Evolutionary conservation across 2,329 filamentous ascomycete species (phyloP), one percentile per base, ranked within the genome.

Genomic region (Verticillium tricorpus): DNA sequence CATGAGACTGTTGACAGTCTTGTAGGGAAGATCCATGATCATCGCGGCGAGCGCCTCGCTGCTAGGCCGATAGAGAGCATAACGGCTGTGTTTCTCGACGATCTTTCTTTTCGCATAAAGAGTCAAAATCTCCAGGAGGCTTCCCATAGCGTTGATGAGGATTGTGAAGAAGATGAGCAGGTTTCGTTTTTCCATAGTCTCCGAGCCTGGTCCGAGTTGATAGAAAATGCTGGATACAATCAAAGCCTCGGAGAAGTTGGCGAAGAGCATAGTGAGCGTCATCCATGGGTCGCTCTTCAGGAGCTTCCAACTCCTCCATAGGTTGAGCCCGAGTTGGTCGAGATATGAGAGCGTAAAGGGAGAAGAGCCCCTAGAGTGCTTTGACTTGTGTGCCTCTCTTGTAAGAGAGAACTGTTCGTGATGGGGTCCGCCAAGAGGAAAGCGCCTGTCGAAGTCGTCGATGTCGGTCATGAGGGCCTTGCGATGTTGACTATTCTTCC

Each of bases 141-240:
- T 71, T 1, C 70, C 65, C 3, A 85, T 76, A 12, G 82, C 82
- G 64, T 85, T 85, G 63, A 83, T 74, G 2, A 86, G 66, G 22
- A 85, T 73, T 1, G 80, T 79, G n/a, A 85, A 77, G 73, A 86
- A 86, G 0, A 85, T 69, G 3, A 81, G 72, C 1, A 78, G 76
- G 2, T 77, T 80, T 7, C 80, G 75, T 5, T 77, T 72, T 56
- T 77, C 78, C 63, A 85, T 82, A 7, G 76, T 78, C 2, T 69
- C 70, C 0, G 81, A 80, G 14, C 74, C 76, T 19, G 74, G 63
- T 0, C 76, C 73, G 0, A 79, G 72, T 14, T 79, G 77, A 64
- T 74, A 85, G 68, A 82, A 52, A 15, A 61, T 15, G 37, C 60
- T 56, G 19, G 28, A 22, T 58, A 84, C 76, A 62, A 85, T 82